phyloP scores from a whole-genome alignment of 306 rosid genomes.

The Castanea crenata region DNA sequence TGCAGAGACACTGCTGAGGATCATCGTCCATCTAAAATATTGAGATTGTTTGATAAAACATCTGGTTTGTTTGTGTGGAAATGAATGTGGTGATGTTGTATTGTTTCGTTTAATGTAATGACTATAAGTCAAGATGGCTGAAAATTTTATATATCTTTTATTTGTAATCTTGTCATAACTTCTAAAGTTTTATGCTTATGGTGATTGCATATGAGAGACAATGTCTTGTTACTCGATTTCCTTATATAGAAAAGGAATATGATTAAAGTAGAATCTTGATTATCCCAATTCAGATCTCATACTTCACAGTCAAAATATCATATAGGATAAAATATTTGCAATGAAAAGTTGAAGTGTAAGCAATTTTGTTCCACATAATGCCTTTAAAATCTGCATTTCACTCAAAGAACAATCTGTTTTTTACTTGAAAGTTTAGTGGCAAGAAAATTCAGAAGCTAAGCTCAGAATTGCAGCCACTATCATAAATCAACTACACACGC shows the following conservation, averaged over 20 bases:
- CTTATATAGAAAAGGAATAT: neutral
- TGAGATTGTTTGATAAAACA: constrained; percentile 20
- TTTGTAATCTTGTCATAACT: constrained; percentile 5
- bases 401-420: neutral
- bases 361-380: neutral
- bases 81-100: neutral
- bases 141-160: neutral
- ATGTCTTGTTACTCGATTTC: neutral
- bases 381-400: neutral
- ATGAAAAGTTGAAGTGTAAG: neutral
- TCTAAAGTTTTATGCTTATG: neutral
- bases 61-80: constrained; percentile 13
- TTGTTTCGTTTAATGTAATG: neutral
- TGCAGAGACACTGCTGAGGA: constrained; percentile 76
- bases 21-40: constrained; percentile 56
- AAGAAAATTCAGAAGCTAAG: neutral
- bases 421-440: neutral
- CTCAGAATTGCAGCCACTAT: neutral
- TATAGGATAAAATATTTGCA: neutral
- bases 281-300: neutral
- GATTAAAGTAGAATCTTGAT: neutral
- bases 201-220: neutral
- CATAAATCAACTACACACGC: neutral
- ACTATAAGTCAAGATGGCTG: neutral
- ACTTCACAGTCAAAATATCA: neutral